These are phyloP conservation scores for Neonectria sp. DNA, from an alignment of 2,329 filamentous ascomycete species.

Conservation along the genomic window DNA sequence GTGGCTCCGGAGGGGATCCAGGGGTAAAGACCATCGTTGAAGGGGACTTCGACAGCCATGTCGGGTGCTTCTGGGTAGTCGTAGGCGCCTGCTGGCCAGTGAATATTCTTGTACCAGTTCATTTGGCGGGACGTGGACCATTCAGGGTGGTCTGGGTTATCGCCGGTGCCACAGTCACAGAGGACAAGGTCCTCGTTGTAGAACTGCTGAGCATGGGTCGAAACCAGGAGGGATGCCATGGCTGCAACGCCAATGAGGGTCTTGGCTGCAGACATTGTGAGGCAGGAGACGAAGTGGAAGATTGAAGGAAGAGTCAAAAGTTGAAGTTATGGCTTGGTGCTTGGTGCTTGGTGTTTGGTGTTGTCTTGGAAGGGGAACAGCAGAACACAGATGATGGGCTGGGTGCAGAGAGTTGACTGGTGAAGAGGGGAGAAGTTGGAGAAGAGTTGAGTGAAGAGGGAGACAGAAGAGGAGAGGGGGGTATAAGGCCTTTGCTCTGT, in stretches of 20 bases:
- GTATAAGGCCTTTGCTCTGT: background rate
- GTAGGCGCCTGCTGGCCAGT: slow-evolving; percentile 54
- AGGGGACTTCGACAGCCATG: slow-evolving; percentile 58
- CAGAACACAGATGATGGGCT: background rate
- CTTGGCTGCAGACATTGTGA: slow-evolving; percentile 46
- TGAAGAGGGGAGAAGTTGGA: slow-evolving; percentile 15
- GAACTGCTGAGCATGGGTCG: slow-evolving; percentile 45
- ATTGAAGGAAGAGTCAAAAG: background rate
- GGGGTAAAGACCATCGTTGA: slow-evolving; percentile 55
- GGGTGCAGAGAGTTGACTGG: background rate
- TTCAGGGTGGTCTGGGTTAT: slow-evolving; percentile 55
- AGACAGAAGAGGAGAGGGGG: background rate
- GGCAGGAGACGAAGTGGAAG: background rate
- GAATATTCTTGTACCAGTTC: slow-evolving; percentile 59
- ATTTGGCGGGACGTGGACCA: slow-evolving; percentile 62
- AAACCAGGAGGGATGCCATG: slow-evolving; percentile 42
- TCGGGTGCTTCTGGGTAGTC: slow-evolving; percentile 55
- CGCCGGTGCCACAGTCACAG: slow-evolving; percentile 60
- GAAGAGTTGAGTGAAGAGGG: slow-evolving; percentile 20
- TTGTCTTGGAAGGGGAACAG: slow-evolving; percentile 4
- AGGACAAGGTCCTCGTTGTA: slow-evolving; percentile 57
- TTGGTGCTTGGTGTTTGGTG: background rate
- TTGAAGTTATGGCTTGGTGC: background rate
- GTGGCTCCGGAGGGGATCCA: slow-evolving; percentile 57
- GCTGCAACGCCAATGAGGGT: slow-evolving; percentile 37